Base-by-base conservation (phyloP, 2,329 filamentous ascomycete species). In the Myriosclerotinia duriaeana region DNA sequence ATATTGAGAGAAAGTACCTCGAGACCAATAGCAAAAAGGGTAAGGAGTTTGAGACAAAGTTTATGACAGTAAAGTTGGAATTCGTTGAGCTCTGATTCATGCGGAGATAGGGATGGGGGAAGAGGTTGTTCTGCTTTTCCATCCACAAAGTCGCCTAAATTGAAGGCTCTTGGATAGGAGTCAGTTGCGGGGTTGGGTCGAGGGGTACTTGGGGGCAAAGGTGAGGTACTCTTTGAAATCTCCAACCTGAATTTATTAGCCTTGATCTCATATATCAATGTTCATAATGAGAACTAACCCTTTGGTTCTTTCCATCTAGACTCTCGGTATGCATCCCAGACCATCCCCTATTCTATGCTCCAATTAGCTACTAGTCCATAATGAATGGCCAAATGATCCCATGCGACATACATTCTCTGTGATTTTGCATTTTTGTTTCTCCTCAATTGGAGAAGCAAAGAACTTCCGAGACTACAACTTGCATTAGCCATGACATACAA, bases 311-410 rank as follows among this genome's bases (percentile, higher is more conserved):
- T 3, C 93, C 92, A 76, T 98, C 94, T 14, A 98, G 80, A 0
- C 89, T 94, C 79, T 99, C 94, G 15, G 87, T 87, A 74, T 94
- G 90, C 90, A 96, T 93, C 20, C 87, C 87, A 1, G 90, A 86
- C 93, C 93, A 99, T 67, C 94, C 95, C 53, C 88, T 86, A 75
- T 98, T 98, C 80, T 95, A 83, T 6, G 30, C 3, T 40, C 5
- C 17, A 17, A 48, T 68, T 26, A 64, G 44, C 53, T 78, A 4
- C n/a, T 17, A 30, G 26, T 44, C 15, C 12, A 34, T 22, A 5
- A 26, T 9, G 26, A n/a, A n/a, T 8, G 11, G 22, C 78, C 0
- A 1, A 44, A 53, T n/a, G 15, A 22, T 53, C 3, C 17, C n/a
- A 46, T 2, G 63, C 34, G 17, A 74, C 76, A 66, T 71, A 83